These are phyloP conservation scores for Hypoxylon sp. DNA, from an alignment of 2,329 filamentous ascomycete species.

Conservation along the genomic window DNA sequence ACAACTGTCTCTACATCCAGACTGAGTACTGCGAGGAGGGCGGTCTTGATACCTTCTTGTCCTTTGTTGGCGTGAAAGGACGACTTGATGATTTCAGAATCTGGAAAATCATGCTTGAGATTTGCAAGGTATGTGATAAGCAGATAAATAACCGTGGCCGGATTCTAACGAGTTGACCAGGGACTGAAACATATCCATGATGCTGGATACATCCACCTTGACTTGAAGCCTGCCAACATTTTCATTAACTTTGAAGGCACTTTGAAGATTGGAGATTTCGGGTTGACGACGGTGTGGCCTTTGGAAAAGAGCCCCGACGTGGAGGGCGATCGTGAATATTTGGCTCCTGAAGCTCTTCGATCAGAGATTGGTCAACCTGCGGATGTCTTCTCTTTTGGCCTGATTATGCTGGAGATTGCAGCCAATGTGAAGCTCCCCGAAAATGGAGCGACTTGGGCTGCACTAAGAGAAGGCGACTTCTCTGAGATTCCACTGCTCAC, in stretches of 20 bases:
- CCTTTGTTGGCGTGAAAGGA: conserved; percentile 84
- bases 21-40: conserved; percentile 98
- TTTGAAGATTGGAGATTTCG: conserved; percentile 89
- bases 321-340: conserved; percentile 96
- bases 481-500: conserved; percentile 90
- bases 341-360: conserved; percentile 90
- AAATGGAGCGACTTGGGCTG: conserved; percentile 92
- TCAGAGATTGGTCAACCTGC: conserved; percentile 90
- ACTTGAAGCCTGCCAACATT: conserved; percentile 88
- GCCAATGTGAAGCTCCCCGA: conserved; percentile 94
- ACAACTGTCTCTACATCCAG: conserved; percentile 92
- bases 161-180: conserved; percentile 61
- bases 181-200: conserved; percentile 92
- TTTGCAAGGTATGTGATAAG: conserved; percentile 76
- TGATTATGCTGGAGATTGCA: conserved; percentile 95
- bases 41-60: conserved; percentile 86
- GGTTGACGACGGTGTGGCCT: conserved; percentile 83
- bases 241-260: conserved; percentile 84
- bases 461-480: conserved; percentile 88
- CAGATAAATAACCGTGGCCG: conserved; percentile 25
- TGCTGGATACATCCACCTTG: conserved; percentile 85
- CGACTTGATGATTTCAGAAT: conserved; percentile 96
- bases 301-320: conserved; percentile 82
- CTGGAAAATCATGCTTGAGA: conserved; percentile 95
- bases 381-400: conserved; percentile 92